These are phyloP conservation scores for Cyclotella choctawhatcheeana DNA, from an alignment of 108 stramenopile species.

Conservation along the genomic window DNA sequence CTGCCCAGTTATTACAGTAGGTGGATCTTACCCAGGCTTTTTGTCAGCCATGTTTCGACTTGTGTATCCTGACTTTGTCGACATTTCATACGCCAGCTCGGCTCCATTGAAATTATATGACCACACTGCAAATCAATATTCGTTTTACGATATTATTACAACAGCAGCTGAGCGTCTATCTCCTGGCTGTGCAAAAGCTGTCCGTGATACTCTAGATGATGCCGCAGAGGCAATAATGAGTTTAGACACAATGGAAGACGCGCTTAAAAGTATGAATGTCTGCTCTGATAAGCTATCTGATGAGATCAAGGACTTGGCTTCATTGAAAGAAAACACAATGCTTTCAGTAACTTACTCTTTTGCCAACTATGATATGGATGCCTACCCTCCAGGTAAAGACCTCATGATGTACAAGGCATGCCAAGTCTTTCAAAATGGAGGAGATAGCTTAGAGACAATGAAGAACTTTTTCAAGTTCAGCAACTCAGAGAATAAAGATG, in stretches of 20 bases:
- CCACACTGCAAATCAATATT: slow-evolving; percentile 54
- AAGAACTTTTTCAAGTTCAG: slow-evolving; percentile 34
- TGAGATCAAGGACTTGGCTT: slow-evolving; percentile 43
- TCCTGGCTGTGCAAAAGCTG: slow-evolving; percentile 64
- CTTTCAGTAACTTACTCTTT: slow-evolving; percentile 58
- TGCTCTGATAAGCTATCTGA: slow-evolving; percentile 53
- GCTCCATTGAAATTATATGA: slow-evolving; percentile 77
- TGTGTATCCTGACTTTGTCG: slow-evolving; percentile 65
- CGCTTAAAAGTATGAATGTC: slow-evolving; percentile 46
- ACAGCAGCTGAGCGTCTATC: slow-evolving; percentile 63
- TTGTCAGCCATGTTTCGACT: slow-evolving; percentile 74
- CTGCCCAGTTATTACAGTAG: slow-evolving; percentile 82
- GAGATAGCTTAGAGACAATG: slow-evolving; percentile 38
- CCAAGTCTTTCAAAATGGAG: slow-evolving; percentile 54
- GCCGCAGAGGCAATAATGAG: slow-evolving; percentile 33
- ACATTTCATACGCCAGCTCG: slow-evolving; percentile 70
- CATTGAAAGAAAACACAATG: slow-evolving; percentile 50
- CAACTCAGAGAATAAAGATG: slow-evolving; percentile 7
- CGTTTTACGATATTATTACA: slow-evolving; percentile 72
- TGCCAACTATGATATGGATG: slow-evolving; percentile 79
- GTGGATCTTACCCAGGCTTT: slow-evolving; percentile 83
- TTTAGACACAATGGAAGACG: slow-evolving; percentile 21
- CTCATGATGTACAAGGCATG: slow-evolving; percentile 64
- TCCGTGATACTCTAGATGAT: slow-evolving; percentile 42
- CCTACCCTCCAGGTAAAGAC: slow-evolving; percentile 70